Evolutionary conservation across 106 monocot species (phyloP).

Genomic region (Platanthera zijinensis): DNA sequence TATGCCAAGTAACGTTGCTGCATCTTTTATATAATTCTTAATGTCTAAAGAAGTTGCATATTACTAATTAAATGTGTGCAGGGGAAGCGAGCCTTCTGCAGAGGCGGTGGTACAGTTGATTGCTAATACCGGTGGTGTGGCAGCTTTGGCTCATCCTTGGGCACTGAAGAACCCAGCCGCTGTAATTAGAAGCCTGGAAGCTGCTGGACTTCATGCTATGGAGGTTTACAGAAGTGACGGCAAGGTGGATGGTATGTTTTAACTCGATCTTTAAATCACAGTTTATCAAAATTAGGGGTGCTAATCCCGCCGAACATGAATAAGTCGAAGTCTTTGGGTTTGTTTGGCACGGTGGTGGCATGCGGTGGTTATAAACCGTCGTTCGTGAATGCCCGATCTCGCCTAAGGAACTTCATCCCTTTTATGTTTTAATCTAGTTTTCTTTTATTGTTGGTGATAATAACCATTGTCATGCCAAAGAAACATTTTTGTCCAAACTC

Average conservation of each 20-base stretch:
- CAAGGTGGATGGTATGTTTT: slow-evolving; percentile 57
- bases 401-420: too few species aligned
- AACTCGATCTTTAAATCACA: neutral
- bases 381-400: too few species aligned
- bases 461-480: too few species aligned
- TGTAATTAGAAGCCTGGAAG: slow-evolving; percentile 55
- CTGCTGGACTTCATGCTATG: slow-evolving; percentile 74
- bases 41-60: neutral
- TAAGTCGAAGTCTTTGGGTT: too few species aligned
- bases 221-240: slow-evolving; percentile 88
- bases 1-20: slow-evolving; percentile 56
- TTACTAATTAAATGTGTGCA: slow-evolving; percentile 11
- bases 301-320: neutral
- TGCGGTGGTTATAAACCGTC: too few species aligned
- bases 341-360: too few species aligned
- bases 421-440: too few species aligned
- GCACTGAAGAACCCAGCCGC: slow-evolving; percentile 61
- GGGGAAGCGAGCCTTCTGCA: slow-evolving; percentile 71
- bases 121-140: slow-evolving; percentile 60
- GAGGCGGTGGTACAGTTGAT: slow-evolving; percentile 69
- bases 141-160: slow-evolving; percentile 93
- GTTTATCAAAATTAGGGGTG: neutral
- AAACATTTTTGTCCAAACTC: too few species aligned
- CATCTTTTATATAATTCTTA: neutral
- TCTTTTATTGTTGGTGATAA: too few species aligned